Base-by-base conservation (phyloP, 495 filamentous ascomycete species). In the Jackrogersella minutella region DNA sequence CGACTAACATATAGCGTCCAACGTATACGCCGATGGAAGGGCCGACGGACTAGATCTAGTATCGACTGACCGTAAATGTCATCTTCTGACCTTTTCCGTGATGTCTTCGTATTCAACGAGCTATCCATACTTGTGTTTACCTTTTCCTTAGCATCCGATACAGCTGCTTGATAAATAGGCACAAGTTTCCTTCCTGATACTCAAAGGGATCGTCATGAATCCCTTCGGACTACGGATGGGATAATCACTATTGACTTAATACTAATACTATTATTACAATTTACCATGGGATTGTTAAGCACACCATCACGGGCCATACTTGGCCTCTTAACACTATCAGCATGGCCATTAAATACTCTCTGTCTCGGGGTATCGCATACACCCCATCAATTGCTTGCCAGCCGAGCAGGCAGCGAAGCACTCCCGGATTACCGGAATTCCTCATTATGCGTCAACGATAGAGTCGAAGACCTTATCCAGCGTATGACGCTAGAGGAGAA, bases 401-500 rank as follows among this genome's bases (percentile, higher is more conserved):
- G 34, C 16, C 30, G 36, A 19, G 49, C 22, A 1, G 14, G 58
- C 17, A 36, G 17, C 9, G 51, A 40, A 33, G n/a, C n/a, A 4
- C 19, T 46, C 0, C 56, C 51, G 26, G 55, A 55, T 14, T 69
- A 64, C 24, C 26, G 37, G 5, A 47, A 69, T 17, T 22, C 60
- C 53, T 64, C 66, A 16, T 37, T 64, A 52, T 61, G 81, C 5
- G 74, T 88, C 8, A 81, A 87, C 28, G 80, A 79, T 31, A 79
- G 86, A 24, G 81, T 89, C 33, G 72, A 80, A 26, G 85, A 88
- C 66, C 75, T 89, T 30, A 50, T 89, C 54, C 74, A 80, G 10
- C 76, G 85, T 28, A 88, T 89, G 87, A 88, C 84, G 0, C 74
- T 86, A 34, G 80, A 85, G 55, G 87, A 89, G 57, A 89, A 89